Conservation (phyloP, 1,139 yeast species). For the Tardiomyces depauwii region DNA sequence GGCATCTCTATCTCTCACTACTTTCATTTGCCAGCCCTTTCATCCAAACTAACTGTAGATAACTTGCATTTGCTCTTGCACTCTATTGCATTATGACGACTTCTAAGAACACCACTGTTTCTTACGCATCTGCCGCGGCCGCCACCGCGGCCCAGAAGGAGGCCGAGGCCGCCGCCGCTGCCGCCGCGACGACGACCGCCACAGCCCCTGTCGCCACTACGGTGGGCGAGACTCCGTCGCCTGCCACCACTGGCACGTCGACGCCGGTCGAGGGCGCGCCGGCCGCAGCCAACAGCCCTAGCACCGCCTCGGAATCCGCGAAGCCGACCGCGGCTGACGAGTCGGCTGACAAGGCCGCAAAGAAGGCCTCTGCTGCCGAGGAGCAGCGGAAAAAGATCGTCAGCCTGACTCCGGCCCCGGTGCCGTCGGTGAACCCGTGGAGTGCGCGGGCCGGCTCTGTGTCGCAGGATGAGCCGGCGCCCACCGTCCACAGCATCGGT, state of each 20-base stretch:
- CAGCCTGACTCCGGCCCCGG: slow-evolving; percentile 33
- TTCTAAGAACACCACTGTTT: not conserved
- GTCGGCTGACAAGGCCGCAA: not conserved
- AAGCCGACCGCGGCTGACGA: not conserved
- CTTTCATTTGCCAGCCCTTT: too few species aligned
- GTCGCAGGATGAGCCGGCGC: slow-evolving; percentile 7
- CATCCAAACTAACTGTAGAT: not conserved
- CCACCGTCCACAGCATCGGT: not conserved
- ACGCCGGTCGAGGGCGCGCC: not conserved
- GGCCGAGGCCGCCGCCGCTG: not conserved
- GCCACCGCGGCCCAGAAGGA: not conserved
- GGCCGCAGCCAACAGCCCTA: not conserved
- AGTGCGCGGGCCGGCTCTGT: slow-evolving; percentile 15
- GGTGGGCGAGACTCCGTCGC: not conserved
- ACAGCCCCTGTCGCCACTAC: not conserved
- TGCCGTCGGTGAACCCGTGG: slow-evolving; percentile 33
- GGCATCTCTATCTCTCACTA: too few species aligned
- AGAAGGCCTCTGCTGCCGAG: slow-evolving; percentile 5
- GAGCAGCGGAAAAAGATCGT: slow-evolving; percentile 10
- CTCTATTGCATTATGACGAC: not conserved
- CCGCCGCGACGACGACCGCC: not conserved
- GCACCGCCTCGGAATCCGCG: not conserved
- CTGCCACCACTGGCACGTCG: not conserved
- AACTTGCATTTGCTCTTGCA: not conserved
- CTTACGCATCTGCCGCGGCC: not conserved